These are phyloP conservation scores for Xylaria telfairii DNA, from an alignment of 495 filamentous ascomycete genomes.

Conservation along the genomic window DNA sequence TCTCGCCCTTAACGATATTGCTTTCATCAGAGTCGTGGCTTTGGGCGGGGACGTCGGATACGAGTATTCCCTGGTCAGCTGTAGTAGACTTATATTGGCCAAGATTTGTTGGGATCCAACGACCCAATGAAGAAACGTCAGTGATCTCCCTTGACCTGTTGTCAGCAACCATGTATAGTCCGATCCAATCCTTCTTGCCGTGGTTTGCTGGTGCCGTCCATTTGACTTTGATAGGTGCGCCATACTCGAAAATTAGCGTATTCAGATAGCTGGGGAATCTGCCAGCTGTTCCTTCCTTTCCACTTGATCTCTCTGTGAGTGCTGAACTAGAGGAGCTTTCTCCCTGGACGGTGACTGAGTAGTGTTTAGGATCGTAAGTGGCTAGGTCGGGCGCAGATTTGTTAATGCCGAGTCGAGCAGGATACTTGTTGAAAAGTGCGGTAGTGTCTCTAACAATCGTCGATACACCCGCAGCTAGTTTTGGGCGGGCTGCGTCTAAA, in stretches of 20 bases:
- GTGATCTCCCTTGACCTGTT: conserved; percentile 86
- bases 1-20: conserved; percentile 72
- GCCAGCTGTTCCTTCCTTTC: conserved; percentile 53
- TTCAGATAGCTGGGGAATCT: conserved; percentile 60
- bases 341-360: conserved; percentile 76
- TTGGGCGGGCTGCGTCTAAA: conserved; percentile 84
- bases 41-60: conserved; percentile 63
- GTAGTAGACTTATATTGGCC: conserved; percentile 78
- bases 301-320: conserved; percentile 56
- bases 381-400: conserved; percentile 81
- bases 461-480: conserved; percentile 83
- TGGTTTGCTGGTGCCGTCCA: conserved; percentile 94
- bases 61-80: conserved; percentile 79
- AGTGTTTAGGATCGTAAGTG: conserved; percentile 83
- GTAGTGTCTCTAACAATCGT: conserved; percentile 88
- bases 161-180: conserved; percentile 91
- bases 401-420: conserved; percentile 84
- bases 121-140: conserved; percentile 81
- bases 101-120: conserved; percentile 83
- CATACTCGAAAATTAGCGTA: conserved; percentile 84
- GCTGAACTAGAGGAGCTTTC: conserved; percentile 58
- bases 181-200: conserved; percentile 93
- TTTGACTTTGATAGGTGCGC: conserved; percentile 84
- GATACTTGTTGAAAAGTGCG: conserved; percentile 87
- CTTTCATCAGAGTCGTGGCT: conserved; percentile 55